These are phyloP conservation scores for Penicillium arizonense DNA, from an alignment of 495 filamentous ascomycete species.

Conservation along the genomic window DNA sequence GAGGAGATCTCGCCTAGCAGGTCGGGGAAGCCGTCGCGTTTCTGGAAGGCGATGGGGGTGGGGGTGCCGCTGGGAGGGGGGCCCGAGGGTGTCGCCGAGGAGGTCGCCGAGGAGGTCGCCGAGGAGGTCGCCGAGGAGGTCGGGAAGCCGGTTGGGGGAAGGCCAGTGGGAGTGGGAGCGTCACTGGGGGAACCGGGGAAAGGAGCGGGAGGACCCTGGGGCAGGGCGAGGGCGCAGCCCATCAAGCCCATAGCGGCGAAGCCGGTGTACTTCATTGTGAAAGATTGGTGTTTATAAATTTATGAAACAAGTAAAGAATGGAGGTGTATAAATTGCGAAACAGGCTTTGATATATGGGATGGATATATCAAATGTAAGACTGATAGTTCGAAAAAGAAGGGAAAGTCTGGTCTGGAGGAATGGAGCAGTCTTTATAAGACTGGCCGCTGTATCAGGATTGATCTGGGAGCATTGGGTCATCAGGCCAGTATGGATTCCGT, in stretches of 20 bases:
- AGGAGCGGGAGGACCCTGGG: slow-evolving; percentile 10
- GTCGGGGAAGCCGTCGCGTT: too few species aligned
- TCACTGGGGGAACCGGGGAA: neutral
- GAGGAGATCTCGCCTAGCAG: too few species aligned
- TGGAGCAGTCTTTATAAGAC: slow-evolving; percentile 12
- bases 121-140: neutral
- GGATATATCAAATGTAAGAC: slow-evolving; percentile 1
- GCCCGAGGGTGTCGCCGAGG: neutral
- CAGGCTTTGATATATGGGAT: neutral
- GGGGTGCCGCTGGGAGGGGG: neutral
- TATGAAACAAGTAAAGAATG: neutral
- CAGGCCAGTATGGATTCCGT: slow-evolving; percentile 8
- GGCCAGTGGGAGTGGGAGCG: slow-evolving; percentile 1
- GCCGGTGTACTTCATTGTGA: slow-evolving; percentile 23
- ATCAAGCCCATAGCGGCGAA: slow-evolving; percentile 23
- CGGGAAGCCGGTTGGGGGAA: slow-evolving; percentile 1
- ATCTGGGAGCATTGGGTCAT: neutral
- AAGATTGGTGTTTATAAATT: neutral
- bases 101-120: neutral
- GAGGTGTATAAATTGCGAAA: slow-evolving; percentile 3
- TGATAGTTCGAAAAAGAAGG: neutral
- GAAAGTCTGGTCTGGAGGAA: neutral
- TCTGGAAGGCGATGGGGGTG: too few species aligned
- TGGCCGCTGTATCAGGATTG: neutral
- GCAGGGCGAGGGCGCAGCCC: slow-evolving; percentile 28